A percentile compares a stretch with the other conserved stretches of the same genome.
phyloP scores from a whole-genome alignment of 2,329 filamentous ascomycete genomes.

The Dothistroma septosporum region DNA sequence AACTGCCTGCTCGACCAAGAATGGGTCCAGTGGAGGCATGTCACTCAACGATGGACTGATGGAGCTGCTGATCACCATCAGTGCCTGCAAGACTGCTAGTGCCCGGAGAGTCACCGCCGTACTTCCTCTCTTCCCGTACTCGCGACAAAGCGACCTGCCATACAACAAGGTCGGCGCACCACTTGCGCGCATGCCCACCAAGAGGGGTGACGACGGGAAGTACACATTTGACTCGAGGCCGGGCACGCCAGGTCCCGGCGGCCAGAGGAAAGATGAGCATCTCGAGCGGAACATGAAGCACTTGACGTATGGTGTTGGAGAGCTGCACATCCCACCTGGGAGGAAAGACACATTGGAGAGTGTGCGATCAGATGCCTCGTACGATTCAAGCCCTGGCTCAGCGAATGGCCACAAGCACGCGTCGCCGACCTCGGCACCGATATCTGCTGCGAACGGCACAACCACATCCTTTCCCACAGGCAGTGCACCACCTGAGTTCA shows the following conservation, averaged over 20 bases:
- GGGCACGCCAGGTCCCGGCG: constrained; percentile 72
- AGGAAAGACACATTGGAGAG: constrained; percentile 33
- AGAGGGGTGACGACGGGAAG: constrained; percentile 55
- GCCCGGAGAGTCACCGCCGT: constrained; percentile 91
- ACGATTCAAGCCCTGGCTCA: constrained; percentile 4
- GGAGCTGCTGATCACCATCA: constrained; percentile 95
- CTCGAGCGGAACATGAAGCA: constrained; percentile 63
- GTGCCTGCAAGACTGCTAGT: constrained; percentile 93
- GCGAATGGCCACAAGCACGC: constrained; percentile 9
- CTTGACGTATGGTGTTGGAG: constrained; percentile 51
- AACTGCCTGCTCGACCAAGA: constrained; percentile 46
- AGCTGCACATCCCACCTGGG: constrained; percentile 21
- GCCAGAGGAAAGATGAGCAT: constrained; percentile 38
- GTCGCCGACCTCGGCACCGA: constrained; percentile 15
- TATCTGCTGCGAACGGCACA: constrained; percentile 35
- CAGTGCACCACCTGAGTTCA: constrained; percentile 55
- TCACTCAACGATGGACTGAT: constrained; percentile 80
- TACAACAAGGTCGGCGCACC: constrained; percentile 95
- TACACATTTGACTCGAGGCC: constrained; percentile 92
- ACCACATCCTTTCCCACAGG: constrained; percentile 39
- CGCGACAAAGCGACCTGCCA: constrained; percentile 88
- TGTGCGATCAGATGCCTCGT: constrained; percentile 28
- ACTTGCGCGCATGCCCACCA: constrained; percentile 64
- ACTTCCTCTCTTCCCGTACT: constrained; percentile 93
- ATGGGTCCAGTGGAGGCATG: constrained; percentile 66